Percentiles rank a stretch among this genome's conserved stretches.
These are phyloP conservation scores for Globisporangium barbulae DNA, from an alignment of 352 stramenopile genomes.

Conservation along the genomic window DNA sequence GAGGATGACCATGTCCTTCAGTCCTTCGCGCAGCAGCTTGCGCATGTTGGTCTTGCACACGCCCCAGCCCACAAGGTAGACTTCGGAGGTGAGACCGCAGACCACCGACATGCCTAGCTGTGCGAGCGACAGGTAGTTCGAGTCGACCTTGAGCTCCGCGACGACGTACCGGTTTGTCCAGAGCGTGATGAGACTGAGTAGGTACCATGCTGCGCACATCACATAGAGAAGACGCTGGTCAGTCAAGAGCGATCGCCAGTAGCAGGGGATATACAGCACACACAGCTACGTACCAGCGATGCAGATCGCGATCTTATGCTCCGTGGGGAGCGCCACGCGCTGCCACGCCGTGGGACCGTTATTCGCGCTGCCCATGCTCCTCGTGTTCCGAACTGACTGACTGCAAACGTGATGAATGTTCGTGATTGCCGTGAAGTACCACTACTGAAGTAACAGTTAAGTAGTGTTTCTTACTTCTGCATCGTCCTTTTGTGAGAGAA, in stretches of 20 bases:
- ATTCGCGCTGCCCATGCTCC: constrained; percentile 7
- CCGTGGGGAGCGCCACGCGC: constrained; percentile 20
- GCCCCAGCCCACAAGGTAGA: constrained; percentile 69
- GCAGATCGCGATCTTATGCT: constrained; percentile 62
- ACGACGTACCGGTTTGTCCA: constrained; percentile 86
- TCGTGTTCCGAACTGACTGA: background rate
- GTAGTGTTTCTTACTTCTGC: background rate
- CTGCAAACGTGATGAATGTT: too few species aligned
- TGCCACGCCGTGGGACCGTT: background rate
- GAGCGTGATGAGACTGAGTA: constrained; percentile 75
- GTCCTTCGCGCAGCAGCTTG: constrained; percentile 51
- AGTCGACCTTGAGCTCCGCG: constrained; percentile 68
- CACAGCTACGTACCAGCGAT: constrained; percentile 39
- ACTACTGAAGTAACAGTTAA: background rate
- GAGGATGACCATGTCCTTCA: constrained; percentile 85
- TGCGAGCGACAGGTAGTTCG: constrained; percentile 70
- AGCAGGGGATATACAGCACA: background rate
- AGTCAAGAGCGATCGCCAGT: background rate
- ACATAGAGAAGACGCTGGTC: background rate
- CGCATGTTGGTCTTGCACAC: constrained; percentile 44
- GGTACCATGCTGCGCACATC: constrained; percentile 56
- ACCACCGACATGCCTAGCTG: constrained; percentile 80
- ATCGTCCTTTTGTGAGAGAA: background rate
- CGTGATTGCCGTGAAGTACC: too few species aligned
- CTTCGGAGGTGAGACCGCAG: constrained; percentile 60